These are phyloP conservation scores for Aeschynomene evenia DNA, from an alignment of 306 rosid species.

Conservation along the genomic window DNA sequence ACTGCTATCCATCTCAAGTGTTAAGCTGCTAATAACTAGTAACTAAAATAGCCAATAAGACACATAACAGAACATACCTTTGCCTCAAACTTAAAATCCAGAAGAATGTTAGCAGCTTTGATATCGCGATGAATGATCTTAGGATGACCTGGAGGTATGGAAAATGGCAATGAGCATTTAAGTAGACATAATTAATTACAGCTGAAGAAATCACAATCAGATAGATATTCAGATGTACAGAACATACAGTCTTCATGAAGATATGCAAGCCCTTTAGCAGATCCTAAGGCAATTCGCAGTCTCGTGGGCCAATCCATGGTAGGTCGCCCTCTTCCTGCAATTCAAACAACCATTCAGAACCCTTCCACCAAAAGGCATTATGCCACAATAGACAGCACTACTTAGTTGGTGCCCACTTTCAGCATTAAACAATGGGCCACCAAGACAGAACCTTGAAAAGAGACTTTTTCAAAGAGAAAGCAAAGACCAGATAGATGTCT, in stretches of 20 bases:
- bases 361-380: constrained; percentile 15
- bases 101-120: constrained; percentile 80
- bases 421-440: constrained; percentile 25
- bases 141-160: constrained; percentile 71
- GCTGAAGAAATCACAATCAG: constrained; percentile 1
- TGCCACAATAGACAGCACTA: not conserved
- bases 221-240: not conserved
- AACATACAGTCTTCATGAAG: constrained; percentile 97
- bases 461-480: not conserved
- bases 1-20: not conserved
- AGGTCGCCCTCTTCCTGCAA: constrained; percentile 81
- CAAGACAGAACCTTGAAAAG: not conserved
- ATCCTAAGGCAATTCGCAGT: constrained; percentile 76
- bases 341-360: constrained; percentile 32
- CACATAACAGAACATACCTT: constrained; percentile 49
- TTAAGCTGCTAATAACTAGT: not conserved
- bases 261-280: constrained; percentile 96
- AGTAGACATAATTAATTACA: not conserved
- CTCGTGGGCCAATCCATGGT: constrained; percentile 93
- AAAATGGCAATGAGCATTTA: constrained; percentile 13
- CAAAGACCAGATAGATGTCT: constrained; percentile 20
- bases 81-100: constrained; percentile 92
- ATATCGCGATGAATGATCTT: constrained; percentile 98
- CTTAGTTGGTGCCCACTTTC: constrained; percentile 13
- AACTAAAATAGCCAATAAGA: not conserved